phyloP scores from a whole-genome alignment of 306 rosid species.

The Boehmeria nivea region DNA sequence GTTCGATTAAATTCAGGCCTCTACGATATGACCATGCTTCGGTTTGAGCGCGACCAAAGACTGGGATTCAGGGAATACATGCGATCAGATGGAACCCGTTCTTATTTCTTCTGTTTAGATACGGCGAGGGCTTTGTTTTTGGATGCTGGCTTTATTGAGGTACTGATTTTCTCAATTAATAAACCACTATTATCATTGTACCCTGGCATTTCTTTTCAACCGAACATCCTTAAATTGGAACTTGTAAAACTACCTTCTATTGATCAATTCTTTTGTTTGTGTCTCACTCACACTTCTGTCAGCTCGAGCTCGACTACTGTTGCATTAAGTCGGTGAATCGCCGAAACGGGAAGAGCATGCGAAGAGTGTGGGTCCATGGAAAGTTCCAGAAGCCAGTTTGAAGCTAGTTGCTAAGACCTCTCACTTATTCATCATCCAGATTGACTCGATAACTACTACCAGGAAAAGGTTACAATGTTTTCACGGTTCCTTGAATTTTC shows the following conservation, averaged over 20 bases:
- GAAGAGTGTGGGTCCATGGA: slow-evolving; percentile 94
- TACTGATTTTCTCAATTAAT: slow-evolving; percentile 20
- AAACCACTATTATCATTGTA: background rate
- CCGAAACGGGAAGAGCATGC: slow-evolving; percentile 70
- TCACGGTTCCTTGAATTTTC: too few relatives aligned
- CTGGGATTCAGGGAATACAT: slow-evolving; percentile 73
- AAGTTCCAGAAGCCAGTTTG: slow-evolving; percentile 73
- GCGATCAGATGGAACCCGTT: slow-evolving; percentile 78
- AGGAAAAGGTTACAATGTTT: too few relatives aligned
- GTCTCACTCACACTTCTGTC: slow-evolving; percentile 24
- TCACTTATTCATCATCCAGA: too few relatives aligned
- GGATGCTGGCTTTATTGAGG: slow-evolving; percentile 85
- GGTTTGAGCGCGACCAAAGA: slow-evolving; percentile 56
- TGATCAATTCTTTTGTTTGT: slow-evolving; percentile 1
- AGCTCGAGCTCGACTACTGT: slow-evolving; percentile 89
- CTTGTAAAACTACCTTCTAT: slow-evolving; percentile 6
- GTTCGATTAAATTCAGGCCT: slow-evolving; percentile 56
- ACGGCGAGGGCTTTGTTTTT: slow-evolving; percentile 56
- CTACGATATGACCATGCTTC: slow-evolving; percentile 96
- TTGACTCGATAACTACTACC: too few relatives aligned
- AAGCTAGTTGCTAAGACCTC: background rate
- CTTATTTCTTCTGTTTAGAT: slow-evolving; percentile 82
- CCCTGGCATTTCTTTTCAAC: background rate
- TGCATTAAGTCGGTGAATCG: slow-evolving; percentile 81
- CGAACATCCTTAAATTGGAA: background rate